These are phyloP conservation scores for Puccinia horiana DNA, from an alignment of 1,284 basidiomycete species.

Conservation along the genomic window DNA sequence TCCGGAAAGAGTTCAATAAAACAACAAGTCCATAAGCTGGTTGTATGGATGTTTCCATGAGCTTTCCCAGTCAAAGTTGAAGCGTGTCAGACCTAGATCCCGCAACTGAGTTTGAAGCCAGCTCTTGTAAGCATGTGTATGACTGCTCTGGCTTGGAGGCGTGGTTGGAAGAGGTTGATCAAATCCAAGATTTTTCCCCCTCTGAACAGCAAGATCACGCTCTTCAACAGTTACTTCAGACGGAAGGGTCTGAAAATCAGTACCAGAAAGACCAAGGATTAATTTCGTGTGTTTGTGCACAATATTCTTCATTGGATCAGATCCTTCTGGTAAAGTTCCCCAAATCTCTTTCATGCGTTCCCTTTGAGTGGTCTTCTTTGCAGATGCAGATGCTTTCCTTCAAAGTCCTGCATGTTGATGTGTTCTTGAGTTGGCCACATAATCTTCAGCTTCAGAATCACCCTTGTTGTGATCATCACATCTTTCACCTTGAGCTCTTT, in stretches of 20 bases:
- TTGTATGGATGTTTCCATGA: constrained; percentile 21
- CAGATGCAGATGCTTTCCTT: neutral
- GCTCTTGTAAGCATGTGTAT: constrained; percentile 14
- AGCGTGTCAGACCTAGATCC: constrained; percentile 2
- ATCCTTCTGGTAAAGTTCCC: neutral
- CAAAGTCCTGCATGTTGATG: neutral
- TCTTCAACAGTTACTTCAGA: neutral
- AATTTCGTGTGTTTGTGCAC: neutral
- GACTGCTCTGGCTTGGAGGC: neutral
- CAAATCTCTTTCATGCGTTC: neutral
- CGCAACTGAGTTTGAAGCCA: constrained; percentile 17
- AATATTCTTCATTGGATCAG: constrained; percentile 14
- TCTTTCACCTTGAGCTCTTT: too few relatives aligned
- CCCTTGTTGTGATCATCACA: neutral
- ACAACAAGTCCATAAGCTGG: constrained; percentile 10
- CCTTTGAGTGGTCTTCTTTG: neutral
- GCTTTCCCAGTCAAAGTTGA: constrained; percentile 25
- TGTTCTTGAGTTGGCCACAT: constrained; percentile 1
- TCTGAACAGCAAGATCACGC: neutral
- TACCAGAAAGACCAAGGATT: neutral
- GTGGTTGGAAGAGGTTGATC: neutral
- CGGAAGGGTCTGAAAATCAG: neutral
- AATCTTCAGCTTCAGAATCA: neutral
- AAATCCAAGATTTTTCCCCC: neutral
- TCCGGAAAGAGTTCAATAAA: constrained; percentile 8